These are phyloP conservation scores for Fimicolochytrium jonesii DNA, from an alignment of 192 early-diverging fungal species.

Conservation along the genomic window DNA sequence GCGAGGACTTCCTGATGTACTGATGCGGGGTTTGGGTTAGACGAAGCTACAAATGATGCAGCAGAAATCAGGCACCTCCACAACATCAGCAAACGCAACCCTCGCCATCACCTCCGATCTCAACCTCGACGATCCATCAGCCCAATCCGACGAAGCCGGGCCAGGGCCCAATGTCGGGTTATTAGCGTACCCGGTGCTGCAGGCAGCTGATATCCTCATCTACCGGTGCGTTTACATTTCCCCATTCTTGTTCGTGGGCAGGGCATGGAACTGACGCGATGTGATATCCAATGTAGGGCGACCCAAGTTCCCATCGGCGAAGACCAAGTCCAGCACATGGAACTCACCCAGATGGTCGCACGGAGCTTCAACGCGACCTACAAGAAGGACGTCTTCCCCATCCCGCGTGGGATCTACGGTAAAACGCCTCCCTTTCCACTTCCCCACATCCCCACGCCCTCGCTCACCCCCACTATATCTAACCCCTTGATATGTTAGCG, in stretches of 20 bases:
- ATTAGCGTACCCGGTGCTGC: constrained; percentile 86
- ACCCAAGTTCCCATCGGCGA: constrained; percentile 89
- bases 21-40: too few relatives aligned
- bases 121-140: neutral
- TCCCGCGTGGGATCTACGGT: constrained; percentile 64
- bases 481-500: too few relatives aligned
- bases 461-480: too few relatives aligned
- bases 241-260: neutral
- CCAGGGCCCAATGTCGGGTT: constrained; percentile 66
- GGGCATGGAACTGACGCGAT: neutral
- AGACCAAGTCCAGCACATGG: constrained; percentile 89
- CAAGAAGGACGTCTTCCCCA: constrained; percentile 57
- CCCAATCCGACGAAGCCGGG: constrained; percentile 31
- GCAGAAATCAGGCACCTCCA: neutral
- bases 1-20: too few relatives aligned
- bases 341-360: constrained; percentile 78
- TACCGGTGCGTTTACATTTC: constrained; percentile 72
- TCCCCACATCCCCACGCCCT: too few relatives aligned
- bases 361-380: constrained; percentile 71
- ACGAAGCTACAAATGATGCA: constrained; percentile 33
- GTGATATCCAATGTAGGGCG: too few relatives aligned
- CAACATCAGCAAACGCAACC: constrained; percentile 25
- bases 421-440: too few relatives aligned
- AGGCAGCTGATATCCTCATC: constrained; percentile 87
- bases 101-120: constrained; percentile 10